A percentile compares a stretch with the other conserved stretches of the same genome.
Conservation (phyloP, 1,284 basidiomycete genomes). For the Sporisorium graminicola region DNA sequence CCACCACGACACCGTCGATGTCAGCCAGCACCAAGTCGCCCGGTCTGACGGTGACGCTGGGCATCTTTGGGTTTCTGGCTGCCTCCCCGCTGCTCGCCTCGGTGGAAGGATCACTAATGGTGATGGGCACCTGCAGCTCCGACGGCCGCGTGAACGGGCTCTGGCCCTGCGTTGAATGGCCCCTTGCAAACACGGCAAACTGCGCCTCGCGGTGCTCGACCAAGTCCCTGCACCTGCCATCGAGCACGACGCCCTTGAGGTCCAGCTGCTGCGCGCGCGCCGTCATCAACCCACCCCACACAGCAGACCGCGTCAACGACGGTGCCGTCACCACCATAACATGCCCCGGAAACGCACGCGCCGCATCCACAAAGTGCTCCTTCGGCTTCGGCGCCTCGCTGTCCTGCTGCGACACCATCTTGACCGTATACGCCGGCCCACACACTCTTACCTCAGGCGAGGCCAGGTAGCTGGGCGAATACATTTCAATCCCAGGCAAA, state of each 20-base stretch:
- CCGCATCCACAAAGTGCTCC: constrained; percentile 87
- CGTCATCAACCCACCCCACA: constrained; percentile 93
- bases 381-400: constrained; percentile 77
- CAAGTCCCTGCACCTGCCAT: constrained; percentile 84
- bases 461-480: constrained; percentile 71
- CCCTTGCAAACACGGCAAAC: constrained; percentile 77
- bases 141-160: constrained; percentile 87
- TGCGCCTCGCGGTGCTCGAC: constrained; percentile 78
- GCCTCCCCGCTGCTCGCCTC: constrained; percentile 14
- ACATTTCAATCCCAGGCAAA: constrained; percentile 81
- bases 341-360: constrained; percentile 73
- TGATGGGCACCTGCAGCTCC: constrained; percentile 80
- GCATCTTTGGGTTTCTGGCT: constrained; percentile 47
- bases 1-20: constrained; percentile 88
- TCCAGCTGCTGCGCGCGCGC: constrained; percentile 80
- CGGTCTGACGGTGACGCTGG: constrained; percentile 77
- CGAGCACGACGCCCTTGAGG: constrained; percentile 81
- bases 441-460: constrained; percentile 62
- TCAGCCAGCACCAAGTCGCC: constrained; percentile 89
- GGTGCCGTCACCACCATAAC: constrained; percentile 85
- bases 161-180: constrained; percentile 87
- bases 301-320: constrained; percentile 81
- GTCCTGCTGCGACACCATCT: constrained; percentile 81
- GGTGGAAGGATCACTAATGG: constrained; percentile 72
- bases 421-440: constrained; percentile 89